These are phyloP conservation scores for Hortaea sp. DNA, from an alignment of 2,329 filamentous ascomycete species.

Conservation along the genomic window DNA sequence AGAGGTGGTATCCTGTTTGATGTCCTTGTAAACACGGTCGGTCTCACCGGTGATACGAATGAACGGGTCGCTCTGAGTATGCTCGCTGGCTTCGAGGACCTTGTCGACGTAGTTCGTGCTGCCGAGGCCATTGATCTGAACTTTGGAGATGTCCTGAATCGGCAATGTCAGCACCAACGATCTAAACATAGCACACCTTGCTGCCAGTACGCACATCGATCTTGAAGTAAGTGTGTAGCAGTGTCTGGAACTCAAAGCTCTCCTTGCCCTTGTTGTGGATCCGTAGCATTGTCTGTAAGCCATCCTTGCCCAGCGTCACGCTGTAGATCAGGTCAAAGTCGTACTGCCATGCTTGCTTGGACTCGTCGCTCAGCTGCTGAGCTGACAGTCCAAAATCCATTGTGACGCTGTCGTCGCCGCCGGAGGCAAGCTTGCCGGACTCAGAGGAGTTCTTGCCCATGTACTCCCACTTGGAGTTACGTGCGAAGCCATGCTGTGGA, in stretches of 20 bases:
- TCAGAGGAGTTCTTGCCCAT: constrained; percentile 76
- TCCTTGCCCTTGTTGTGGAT: constrained; percentile 77
- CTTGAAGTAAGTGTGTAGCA: constrained; percentile 84
- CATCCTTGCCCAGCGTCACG: constrained; percentile 68
- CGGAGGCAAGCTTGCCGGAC: constrained; percentile 31
- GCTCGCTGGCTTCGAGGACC: constrained; percentile 52
- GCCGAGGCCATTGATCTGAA: constrained; percentile 66
- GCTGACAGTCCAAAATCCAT: constrained; percentile 88
- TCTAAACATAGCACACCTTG: neutral
- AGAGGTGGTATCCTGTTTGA: constrained; percentile 52
- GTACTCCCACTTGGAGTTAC: constrained; percentile 85
- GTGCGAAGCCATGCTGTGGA: constrained; percentile 90
- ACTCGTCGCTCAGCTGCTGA: constrained; percentile 57
- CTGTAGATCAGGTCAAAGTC: constrained; percentile 89
- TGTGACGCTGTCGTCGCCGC: constrained; percentile 63
- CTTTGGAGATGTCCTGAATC: constrained; percentile 63
- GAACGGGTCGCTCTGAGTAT: constrained; percentile 54
- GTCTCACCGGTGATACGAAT: constrained; percentile 68
- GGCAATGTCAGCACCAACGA: constrained; percentile 5
- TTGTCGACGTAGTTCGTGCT: constrained; percentile 74
- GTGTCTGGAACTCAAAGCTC: constrained; percentile 80
- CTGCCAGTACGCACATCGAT: constrained; percentile 52
- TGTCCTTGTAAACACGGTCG: constrained; percentile 73
- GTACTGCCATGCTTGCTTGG: constrained; percentile 68
- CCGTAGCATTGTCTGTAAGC: constrained; percentile 69